Evolutionary conservation across 192 early-diverging fungal genomes (phyloP), one percentile per base, ranked within the genome.

Genomic region (Umbelopsis sp.): DNA sequence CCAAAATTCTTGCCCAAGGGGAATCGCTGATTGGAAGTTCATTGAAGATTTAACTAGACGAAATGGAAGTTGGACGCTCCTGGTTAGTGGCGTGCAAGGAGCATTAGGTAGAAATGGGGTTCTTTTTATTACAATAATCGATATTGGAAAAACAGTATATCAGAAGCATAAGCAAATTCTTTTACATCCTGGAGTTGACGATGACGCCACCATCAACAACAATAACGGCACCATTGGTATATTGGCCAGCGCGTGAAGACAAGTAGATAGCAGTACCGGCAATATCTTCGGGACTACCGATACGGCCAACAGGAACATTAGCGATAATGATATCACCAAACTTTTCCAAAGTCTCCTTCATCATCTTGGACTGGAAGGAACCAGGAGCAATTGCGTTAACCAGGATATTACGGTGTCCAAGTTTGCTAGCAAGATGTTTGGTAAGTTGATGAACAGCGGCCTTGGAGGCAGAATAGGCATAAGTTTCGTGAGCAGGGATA

Each of bases 251-350:
- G 8, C 83, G 72, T 36, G 87, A 89, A 11, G 89, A 86, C 70
- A 97, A 77, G 74, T 93, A 97, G 20, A 98, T 80, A 43, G 87
- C 87, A 1, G 93, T 82, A 21, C 91, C 96, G 36, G 91, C 95
- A 84, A 97, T 92, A 82, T 97, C 96, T 69, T 92, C 87, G 7
- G 93, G 83, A 24, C 76, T 74, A 2, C 96, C 95, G 69, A 98
- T 90, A 10, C 94, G 86, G 9, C 89, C 85, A 69, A 92, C 65
- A 11, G 94, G 93, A 49, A 91, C 77, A 47, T 59, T 45, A 12
- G 54, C 41, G 0, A 87, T 81, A 50, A 92, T 91, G 17, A 66
- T 56, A 21, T 91, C 86, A 9, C 84, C 77, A 69, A 77, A 73
- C n/a, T 72, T 75, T 1, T 80, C 77, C 54, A 93, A 62, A 0